These are phyloP conservation scores for Vaccinium vitisidaea DNA, from an alignment of 148 eudicot genomes.

Conservation along the genomic window DNA sequence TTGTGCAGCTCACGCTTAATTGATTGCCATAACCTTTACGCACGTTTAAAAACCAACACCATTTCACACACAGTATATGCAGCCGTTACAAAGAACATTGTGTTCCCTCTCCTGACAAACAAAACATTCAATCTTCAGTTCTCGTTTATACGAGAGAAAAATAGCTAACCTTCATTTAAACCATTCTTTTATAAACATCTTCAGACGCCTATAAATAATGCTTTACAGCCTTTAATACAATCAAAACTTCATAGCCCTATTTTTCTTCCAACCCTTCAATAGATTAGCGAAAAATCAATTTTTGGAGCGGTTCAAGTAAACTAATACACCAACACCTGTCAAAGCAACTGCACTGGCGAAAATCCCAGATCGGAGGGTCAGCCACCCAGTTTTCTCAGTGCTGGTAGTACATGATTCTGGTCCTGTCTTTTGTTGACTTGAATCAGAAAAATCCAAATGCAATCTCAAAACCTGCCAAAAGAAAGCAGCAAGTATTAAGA, in stretches of 20 bases:
- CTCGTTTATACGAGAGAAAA: not conserved
- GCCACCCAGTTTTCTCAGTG: slow-evolving; percentile 36
- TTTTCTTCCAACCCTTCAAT: not conserved
- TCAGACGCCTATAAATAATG: not conserved
- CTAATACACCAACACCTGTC: slow-evolving; percentile 57
- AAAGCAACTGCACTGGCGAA: slow-evolving; percentile 65
- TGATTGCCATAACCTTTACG: not conserved
- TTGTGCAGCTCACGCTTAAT: no score
- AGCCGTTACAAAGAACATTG: not conserved
- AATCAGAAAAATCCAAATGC: slow-evolving; percentile 67
- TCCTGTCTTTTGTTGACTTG: slow-evolving; percentile 22
- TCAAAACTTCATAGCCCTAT: not conserved
- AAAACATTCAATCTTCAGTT: not conserved
- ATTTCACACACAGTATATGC: not conserved
- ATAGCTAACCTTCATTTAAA: not conserved
- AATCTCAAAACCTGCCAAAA: slow-evolving; percentile 67
- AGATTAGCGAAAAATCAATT: slow-evolving; percentile 9
- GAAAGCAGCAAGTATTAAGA: slow-evolving; percentile 1
- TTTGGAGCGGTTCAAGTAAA: slow-evolving; percentile 55
- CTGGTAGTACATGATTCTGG: slow-evolving; percentile 24
- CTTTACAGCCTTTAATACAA: not conserved
- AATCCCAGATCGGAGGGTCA: slow-evolving; percentile 46
- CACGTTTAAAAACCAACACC: not conserved
- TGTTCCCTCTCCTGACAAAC: not conserved
- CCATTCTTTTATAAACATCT: not conserved